Percentiles rank a stretch among this genome's conserved stretches.
Evolutionary conservation across 192 early-diverging fungal genomes (phyloP).

Genomic region (Allomyces javanicus): DNA sequence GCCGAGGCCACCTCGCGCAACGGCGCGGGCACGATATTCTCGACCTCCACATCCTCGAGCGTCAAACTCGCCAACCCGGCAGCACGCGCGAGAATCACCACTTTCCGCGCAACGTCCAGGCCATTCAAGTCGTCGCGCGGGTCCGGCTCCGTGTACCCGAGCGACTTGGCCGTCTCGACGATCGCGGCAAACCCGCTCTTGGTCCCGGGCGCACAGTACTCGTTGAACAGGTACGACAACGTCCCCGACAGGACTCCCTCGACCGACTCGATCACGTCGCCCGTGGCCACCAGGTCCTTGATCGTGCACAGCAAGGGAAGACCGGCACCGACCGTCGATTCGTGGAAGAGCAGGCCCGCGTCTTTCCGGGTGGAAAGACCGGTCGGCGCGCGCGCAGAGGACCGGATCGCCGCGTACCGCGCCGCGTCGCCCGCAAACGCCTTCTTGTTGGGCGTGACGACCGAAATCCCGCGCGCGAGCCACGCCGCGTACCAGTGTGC

Average conservation of each 20-base stretch:
- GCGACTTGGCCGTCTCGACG: slow-evolving; percentile 71
- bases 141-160: slow-evolving; percentile 97
- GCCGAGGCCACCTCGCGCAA: slow-evolving; percentile 50
- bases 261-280: slow-evolving; percentile 77
- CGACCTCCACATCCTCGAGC: slow-evolving; percentile 59
- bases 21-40: slow-evolving; percentile 87
- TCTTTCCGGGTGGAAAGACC: slow-evolving; percentile 1
- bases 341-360: slow-evolving; percentile 59
- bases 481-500: slow-evolving; percentile 67
- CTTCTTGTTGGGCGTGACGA: slow-evolving; percentile 98
- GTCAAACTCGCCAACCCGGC: slow-evolving; percentile 54
- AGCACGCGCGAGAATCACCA: slow-evolving; percentile 66
- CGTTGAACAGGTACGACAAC: slow-evolving; percentile 94
- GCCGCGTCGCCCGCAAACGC: slow-evolving; percentile 56
- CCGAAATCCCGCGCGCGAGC: slow-evolving; percentile 53
- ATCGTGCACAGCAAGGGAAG: slow-evolving; percentile 85
- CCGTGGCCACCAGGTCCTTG: slow-evolving; percentile 72
- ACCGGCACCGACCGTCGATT: slow-evolving; percentile 92
- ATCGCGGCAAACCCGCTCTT: slow-evolving; percentile 58
- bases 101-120: slow-evolving; percentile 98
- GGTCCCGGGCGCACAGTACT: slow-evolving; percentile 51
- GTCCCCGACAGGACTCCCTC: slow-evolving; percentile 98
- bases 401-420: slow-evolving; percentile 53
- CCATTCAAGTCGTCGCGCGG: slow-evolving; percentile 97
- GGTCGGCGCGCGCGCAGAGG: not conserved